Conservation (phyloP, 2,329 filamentous ascomycete species). For the Venturia aucupariae region DNA sequence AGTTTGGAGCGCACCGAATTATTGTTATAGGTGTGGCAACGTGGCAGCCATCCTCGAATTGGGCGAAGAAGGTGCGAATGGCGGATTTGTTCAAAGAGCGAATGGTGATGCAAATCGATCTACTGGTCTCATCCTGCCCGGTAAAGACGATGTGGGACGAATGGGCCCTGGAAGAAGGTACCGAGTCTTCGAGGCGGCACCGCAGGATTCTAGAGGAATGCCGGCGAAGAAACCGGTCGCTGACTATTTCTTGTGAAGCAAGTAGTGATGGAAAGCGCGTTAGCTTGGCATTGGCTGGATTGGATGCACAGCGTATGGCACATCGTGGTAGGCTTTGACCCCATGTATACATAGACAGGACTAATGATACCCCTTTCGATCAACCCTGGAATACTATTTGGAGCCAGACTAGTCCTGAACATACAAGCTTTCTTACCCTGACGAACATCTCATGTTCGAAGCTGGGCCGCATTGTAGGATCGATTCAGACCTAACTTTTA, state of each 20-base stretch:
- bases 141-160: conserved; percentile 35
- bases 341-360: neutral
- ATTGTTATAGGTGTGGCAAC: conserved; percentile 46
- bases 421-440: no score
- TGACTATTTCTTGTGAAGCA: conserved; percentile 72
- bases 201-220: conserved; percentile 94
- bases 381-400: neutral
- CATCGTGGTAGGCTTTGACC: neutral
- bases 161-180: conserved; percentile 79
- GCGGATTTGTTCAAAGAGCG: conserved; percentile 40
- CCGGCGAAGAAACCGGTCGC: conserved; percentile 97
- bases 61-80: conserved; percentile 63
- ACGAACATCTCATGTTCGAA: no score
- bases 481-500: no score
- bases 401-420: no score
- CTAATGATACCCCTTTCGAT: conserved; percentile 3
- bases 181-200: conserved; percentile 90
- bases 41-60: conserved; percentile 89
- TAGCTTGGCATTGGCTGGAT: neutral
- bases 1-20: conserved; percentile 81
- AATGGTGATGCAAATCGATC: conserved; percentile 57
- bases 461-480: no score
- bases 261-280: neutral
- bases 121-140: conserved; percentile 25
- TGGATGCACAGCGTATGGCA: neutral